These are phyloP conservation scores for Aspergillus leporis DNA, from an alignment of 495 filamentous ascomycete species.

Conservation along the genomic window DNA sequence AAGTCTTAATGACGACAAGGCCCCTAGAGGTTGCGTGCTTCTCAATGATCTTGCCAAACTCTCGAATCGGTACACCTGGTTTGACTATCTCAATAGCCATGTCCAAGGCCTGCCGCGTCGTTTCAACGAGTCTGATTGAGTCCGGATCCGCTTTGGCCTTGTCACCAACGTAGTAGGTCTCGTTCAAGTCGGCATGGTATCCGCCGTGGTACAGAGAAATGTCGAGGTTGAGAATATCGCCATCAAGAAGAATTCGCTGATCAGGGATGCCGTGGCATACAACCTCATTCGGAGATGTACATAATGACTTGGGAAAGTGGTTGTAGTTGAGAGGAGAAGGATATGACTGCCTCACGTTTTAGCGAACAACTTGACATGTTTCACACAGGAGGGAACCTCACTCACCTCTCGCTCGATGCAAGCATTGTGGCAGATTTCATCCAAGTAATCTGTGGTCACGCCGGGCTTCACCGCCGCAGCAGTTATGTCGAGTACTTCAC, in stretches of 20 bases:
- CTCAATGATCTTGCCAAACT: conserved; percentile 69
- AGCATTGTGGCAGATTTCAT: conserved; percentile 79
- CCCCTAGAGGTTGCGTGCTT: conserved; percentile 63
- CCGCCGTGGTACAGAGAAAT: conserved; percentile 71
- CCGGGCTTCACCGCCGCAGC: conserved; percentile 68
- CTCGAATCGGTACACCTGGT: conserved; percentile 66
- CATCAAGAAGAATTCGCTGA: conserved; percentile 61
- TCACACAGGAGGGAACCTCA: background rate
- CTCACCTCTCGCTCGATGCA: conserved; percentile 76
- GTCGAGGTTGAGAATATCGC: conserved; percentile 73
- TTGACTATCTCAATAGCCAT: conserved; percentile 69
- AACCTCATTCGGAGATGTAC: conserved; percentile 78
- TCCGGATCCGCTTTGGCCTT: conserved; percentile 64
- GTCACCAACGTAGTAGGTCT: conserved; percentile 75
- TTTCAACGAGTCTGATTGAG: conserved; percentile 64
- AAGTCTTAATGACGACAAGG: conserved; percentile 65
- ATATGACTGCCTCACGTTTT: conserved; percentile 62
- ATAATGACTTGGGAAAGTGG: conserved; percentile 83
- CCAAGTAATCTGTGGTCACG: conserved; percentile 80
- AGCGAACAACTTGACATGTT: background rate
- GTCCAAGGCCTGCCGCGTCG: conserved; percentile 63
- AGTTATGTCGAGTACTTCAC: conserved; percentile 79
- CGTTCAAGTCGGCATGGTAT: conserved; percentile 71
- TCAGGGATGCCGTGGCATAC: conserved; percentile 79
- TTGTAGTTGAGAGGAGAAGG: conserved; percentile 83